These are phyloP conservation scores for Podospora appendiculata DNA, from an alignment of 495 filamentous ascomycete species.

Conservation along the genomic window DNA sequence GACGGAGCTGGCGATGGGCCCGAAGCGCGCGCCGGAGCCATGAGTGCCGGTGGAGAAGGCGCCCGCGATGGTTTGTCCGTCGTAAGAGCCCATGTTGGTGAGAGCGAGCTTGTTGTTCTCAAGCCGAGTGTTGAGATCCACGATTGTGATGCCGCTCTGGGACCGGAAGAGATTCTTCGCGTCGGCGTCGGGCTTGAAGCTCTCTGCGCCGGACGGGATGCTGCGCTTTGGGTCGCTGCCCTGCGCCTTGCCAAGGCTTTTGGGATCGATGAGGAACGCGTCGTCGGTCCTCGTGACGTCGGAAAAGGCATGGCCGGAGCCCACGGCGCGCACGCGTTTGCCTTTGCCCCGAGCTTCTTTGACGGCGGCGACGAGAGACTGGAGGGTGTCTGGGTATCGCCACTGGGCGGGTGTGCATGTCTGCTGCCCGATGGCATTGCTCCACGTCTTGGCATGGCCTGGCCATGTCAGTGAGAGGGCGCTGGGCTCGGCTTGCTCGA, in stretches of 20 bases:
- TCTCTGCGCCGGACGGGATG: not conserved
- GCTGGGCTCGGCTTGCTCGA: not conserved
- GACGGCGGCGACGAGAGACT: slow-evolving; percentile 3
- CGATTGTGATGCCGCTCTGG: slow-evolving; percentile 8
- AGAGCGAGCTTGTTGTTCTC: slow-evolving; percentile 1
- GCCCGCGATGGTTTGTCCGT: slow-evolving; percentile 8
- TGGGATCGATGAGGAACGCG: slow-evolving; percentile 4
- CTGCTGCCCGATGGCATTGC: slow-evolving; percentile 5
- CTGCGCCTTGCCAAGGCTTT: not conserved
- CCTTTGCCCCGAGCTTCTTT: slow-evolving; percentile 2
- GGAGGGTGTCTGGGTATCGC: not conserved
- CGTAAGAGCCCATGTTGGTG: slow-evolving; percentile 11
- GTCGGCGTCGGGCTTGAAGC: not conserved
- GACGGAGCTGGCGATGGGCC: slow-evolving; percentile 5
- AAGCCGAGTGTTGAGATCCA: slow-evolving; percentile 4
- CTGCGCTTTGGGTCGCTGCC: not conserved
- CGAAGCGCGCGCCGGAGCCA: slow-evolving; percentile 5
- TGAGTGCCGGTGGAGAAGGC: slow-evolving; percentile 11
- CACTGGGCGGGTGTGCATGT: slow-evolving; percentile 1
- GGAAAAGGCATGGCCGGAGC: slow-evolving; percentile 10
- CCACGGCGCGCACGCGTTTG: slow-evolving; percentile 4
- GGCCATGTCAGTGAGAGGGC: not conserved
- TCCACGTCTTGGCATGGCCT: slow-evolving; percentile 1
- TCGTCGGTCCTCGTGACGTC: slow-evolving; percentile 3
- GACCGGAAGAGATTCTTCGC: slow-evolving; percentile 2